phyloP scores from a whole-genome alignment of 805 yeast species.

The Ogataea kodamae region DNA sequence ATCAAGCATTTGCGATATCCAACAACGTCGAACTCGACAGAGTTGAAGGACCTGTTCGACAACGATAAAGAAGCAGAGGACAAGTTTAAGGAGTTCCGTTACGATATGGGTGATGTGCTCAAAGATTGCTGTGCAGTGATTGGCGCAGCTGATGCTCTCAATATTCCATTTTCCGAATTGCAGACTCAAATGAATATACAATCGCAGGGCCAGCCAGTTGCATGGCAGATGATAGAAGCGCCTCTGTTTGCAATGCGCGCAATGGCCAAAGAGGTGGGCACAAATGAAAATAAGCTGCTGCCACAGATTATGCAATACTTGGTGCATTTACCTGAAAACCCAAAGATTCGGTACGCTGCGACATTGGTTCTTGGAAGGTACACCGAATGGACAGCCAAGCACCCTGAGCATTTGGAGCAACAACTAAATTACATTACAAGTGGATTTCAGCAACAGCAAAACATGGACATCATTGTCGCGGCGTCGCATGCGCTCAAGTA shows the following conservation, averaged over 20 bases:
- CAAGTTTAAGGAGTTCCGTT: slow-evolving; percentile 88
- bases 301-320: slow-evolving; percentile 74
- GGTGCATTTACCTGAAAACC: slow-evolving; percentile 74
- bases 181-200: slow-evolving; percentile 37
- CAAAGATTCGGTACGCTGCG: slow-evolving; percentile 86
- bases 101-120: slow-evolving; percentile 96
- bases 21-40: slow-evolving; percentile 33
- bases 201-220: slow-evolving; percentile 33
- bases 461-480: slow-evolving; percentile 63
- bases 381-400: slow-evolving; percentile 89
- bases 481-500: slow-evolving; percentile 92
- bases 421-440: slow-evolving; percentile 80
- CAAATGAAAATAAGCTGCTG: slow-evolving; percentile 57
- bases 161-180: slow-evolving; percentile 64
- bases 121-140: slow-evolving; percentile 92
- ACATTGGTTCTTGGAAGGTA: slow-evolving; percentile 93
- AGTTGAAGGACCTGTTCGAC: slow-evolving; percentile 49
- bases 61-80: slow-evolving; percentile 81
- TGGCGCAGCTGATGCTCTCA: slow-evolving; percentile 68
- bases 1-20: slow-evolving; percentile 77
- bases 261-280: slow-evolving; percentile 87
- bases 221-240: slow-evolving; percentile 89
- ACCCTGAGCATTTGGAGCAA: slow-evolving; percentile 75
- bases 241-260: slow-evolving; percentile 85
- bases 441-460: slow-evolving; percentile 51